phyloP scores from a whole-genome alignment of 2,329 filamentous ascomycete genomes.

The Endoconidiophora laricicola region DNA sequence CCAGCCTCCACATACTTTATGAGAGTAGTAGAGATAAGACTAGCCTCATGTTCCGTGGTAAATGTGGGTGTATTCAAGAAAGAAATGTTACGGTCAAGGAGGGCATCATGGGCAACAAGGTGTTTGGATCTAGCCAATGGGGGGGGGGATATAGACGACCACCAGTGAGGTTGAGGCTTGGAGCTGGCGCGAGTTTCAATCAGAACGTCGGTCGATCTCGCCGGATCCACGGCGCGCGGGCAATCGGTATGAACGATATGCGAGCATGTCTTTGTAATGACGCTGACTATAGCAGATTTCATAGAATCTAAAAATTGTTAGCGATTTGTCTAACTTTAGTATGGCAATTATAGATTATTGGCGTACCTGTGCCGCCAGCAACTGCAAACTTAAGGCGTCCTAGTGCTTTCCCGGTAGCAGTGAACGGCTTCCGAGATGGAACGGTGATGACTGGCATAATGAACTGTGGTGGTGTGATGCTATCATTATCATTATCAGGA shows the following conservation, averaged over 20 bases:
- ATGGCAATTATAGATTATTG: neutral
- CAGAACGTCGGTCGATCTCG: conserved; percentile 21
- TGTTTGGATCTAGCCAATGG: conserved; percentile 25
- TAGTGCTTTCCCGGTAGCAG: conserved; percentile 64
- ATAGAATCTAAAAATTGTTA: conserved; percentile 45
- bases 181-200: conserved; percentile 65
- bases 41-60: neutral
- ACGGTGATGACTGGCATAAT: conserved; percentile 95
- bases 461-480: conserved; percentile 37
- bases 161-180: conserved; percentile 77
- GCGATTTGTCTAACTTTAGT: no score
- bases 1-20: neutral
- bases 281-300: conserved; percentile 78
- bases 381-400: conserved; percentile 82
- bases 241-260: conserved; percentile 90
- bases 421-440: conserved; percentile 78
- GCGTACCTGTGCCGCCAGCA: conserved; percentile 54
- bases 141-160: conserved; percentile 43
- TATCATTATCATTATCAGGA: neutral
- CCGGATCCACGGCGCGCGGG: conserved; percentile 21
- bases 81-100: conserved; percentile 82
- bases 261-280: conserved; percentile 70
- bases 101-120: conserved; percentile 42
- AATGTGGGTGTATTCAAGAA: conserved; percentile 66
- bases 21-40: neutral